Base-by-base conservation (phyloP, 495 filamentous ascomycete genomes). In the Xylaria sp. region DNA sequence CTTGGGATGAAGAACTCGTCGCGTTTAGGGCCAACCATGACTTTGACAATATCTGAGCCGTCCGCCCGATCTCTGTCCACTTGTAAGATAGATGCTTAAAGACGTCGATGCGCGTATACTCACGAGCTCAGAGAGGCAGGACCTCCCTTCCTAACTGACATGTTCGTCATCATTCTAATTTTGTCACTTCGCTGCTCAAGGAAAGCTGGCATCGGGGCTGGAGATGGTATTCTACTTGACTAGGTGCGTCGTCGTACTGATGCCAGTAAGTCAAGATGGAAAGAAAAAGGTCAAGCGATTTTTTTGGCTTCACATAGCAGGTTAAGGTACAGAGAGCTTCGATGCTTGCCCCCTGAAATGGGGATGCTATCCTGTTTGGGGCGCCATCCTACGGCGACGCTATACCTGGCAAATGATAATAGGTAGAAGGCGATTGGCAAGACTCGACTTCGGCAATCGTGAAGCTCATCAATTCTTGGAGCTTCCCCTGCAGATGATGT, bases 1-100 rank as follows among this genome's bases (percentile, higher is more conserved):
- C 76, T 75, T 61, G 82, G 79, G 19, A 86, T 76, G 11, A 70
- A 67, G 66, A 85, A 86, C 55, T 83, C 80, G 9, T 78, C 75
- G 69, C 78, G 75, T 48, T 84, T 74, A 9, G 80, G 72, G 1
- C 84, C 84, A 46, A 86, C 81, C 48, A 85, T 61, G 19, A 86
- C 76, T 44, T 70, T 81, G 29, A 85, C 80, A 8, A 71, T 75
- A 24, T 83, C 80, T 52, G 71, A 72, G 37, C 79, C 80, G 50
- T 71, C 63, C 24, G 76, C 59, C 21, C 73, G 81, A 61, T 63
- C 65, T 40, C 57, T 24, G 48, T 24, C 68, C 50, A 40, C 52
- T 43, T 33, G 52, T 68, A 19, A 68, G 73, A 61, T 61, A 9
- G 21, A 61, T 31, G 48, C 4, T 31, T 26, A 15, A 37, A 52